phyloP scores from a whole-genome alignment of 1,284 basidiomycete species.

The Boletus smithii region DNA sequence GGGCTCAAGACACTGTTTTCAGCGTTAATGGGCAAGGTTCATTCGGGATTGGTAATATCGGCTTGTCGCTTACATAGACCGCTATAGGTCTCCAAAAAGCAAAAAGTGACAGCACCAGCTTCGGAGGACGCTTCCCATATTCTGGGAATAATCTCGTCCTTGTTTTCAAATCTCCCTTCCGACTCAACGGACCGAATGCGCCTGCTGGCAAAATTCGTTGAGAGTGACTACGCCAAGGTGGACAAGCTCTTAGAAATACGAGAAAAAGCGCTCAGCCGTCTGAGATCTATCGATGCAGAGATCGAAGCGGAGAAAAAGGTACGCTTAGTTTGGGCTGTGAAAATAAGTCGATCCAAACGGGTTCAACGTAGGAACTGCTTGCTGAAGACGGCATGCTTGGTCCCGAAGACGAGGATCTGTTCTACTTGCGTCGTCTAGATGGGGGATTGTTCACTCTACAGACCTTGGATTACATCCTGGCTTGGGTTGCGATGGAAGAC shows the following conservation, averaged over 20 bases:
- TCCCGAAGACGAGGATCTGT: slow-evolving; percentile 67
- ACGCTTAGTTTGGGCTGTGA: slow-evolving; percentile 8
- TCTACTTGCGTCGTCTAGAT: slow-evolving; percentile 83
- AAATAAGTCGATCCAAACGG: neutral
- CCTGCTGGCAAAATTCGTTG: slow-evolving; percentile 90
- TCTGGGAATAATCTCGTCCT: slow-evolving; percentile 82
- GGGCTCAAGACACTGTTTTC: slow-evolving; percentile 90
- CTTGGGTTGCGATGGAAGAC: slow-evolving; percentile 97
- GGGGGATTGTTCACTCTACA: slow-evolving; percentile 88
- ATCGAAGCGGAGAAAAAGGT: slow-evolving; percentile 70
- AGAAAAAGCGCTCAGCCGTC: slow-evolving; percentile 59
- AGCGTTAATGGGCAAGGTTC: slow-evolving; percentile 90
- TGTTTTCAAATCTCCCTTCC: slow-evolving; percentile 86
- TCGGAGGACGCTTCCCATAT: slow-evolving; percentile 87
- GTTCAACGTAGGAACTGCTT: slow-evolving; percentile 46
- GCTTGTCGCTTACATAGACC: slow-evolving; percentile 4
- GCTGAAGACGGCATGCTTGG: slow-evolving; percentile 58
- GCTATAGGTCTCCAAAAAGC: slow-evolving; percentile 54
- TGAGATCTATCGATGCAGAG: slow-evolving; percentile 59
- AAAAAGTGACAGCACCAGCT: slow-evolving; percentile 55
- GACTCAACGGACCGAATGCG: slow-evolving; percentile 82
- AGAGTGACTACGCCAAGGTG: slow-evolving; percentile 86
- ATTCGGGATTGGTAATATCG: slow-evolving; percentile 7
- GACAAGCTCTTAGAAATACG: slow-evolving; percentile 90
- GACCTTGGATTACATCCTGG: slow-evolving; percentile 88